phyloP scores from a whole-genome alignment of 768 basidiomycete species.

The Calocybe gangraenosa region DNA sequence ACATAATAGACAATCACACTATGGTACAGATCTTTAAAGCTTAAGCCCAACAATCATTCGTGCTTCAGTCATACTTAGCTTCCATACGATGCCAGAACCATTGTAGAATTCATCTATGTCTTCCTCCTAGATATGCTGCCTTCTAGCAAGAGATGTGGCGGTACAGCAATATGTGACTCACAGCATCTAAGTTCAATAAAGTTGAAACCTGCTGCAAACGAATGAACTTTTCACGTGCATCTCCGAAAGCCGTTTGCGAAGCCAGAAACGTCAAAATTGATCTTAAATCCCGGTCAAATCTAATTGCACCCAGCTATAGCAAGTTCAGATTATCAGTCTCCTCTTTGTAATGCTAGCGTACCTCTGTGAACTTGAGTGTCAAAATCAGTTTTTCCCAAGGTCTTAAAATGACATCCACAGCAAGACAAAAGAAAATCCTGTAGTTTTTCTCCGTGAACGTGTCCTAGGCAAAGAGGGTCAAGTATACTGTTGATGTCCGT shows the following conservation, averaged over 20 bases:
- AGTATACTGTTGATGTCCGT: neutral
- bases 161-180: constrained; percentile 27
- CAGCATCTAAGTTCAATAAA: constrained; percentile 81
- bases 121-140: constrained; percentile 65
- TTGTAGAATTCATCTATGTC: constrained; percentile 94
- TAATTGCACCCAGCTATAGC: constrained; percentile 84
- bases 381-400: constrained; percentile 93
- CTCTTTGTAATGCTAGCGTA: constrained; percentile 24
- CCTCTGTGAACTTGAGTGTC: constrained; percentile 85
- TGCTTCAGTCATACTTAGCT: constrained; percentile 73
- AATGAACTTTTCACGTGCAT: constrained; percentile 87
- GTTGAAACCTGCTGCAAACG: constrained; percentile 92
- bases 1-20: neutral
- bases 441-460: constrained; percentile 87
- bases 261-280: constrained; percentile 80
- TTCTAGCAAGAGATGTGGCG: neutral
- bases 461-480: constrained; percentile 47
- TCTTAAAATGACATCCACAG: constrained; percentile 82
- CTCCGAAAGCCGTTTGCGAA: constrained; percentile 86
- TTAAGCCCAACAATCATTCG: constrained; percentile 63
- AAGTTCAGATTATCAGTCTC: constrained; percentile 1
- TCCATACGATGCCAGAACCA: constrained; percentile 89
- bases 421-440: constrained; percentile 78
- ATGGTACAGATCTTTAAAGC: constrained; percentile 21
- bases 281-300: constrained; percentile 90